Percentiles rank a stretch among this genome's conserved stretches.
Evolutionary conservation across 2,329 filamentous ascomycete genomes (phyloP).

Genomic region (Arthrobotrys musiformis): DNA sequence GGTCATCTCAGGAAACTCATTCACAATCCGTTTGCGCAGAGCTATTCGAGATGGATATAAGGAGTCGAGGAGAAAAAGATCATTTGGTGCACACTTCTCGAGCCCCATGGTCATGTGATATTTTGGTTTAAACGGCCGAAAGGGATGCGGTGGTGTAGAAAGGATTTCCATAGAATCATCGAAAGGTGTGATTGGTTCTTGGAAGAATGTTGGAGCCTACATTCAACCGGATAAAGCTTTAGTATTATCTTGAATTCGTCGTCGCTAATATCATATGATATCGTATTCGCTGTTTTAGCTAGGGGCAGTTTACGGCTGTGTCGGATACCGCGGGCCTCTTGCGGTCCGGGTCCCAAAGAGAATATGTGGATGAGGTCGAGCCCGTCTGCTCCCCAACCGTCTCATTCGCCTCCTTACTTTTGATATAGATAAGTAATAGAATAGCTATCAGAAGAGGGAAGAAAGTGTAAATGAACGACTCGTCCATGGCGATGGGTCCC

Average conservation of each 20-base stretch:
- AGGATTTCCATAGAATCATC: conserved; percentile 63
- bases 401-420: conserved; percentile 12
- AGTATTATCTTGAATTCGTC: no score
- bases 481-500: conserved; percentile 19
- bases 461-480: conserved; percentile 47
- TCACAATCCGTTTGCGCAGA: conserved; percentile 55
- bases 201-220: neutral
- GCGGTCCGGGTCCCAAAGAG: conserved; percentile 1
- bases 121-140: conserved; percentile 67
- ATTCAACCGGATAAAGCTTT: no score
- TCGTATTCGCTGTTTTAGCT: neutral
- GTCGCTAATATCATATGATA: no score
- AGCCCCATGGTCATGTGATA: conserved; percentile 70
- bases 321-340: neutral
- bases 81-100: conserved; percentile 62
- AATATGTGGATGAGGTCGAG: conserved; percentile 6
- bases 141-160: conserved; percentile 62
- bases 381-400: neutral
- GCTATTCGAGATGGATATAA: conserved; percentile 66
- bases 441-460: conserved; percentile 33
- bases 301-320: neutral
- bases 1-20: conserved; percentile 63
- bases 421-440: conserved; percentile 25
- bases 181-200: conserved; percentile 59
- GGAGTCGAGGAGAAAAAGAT: conserved; percentile 68